Evolutionary conservation across 169 alveolate species (phyloP).

Genomic region (Eimeria necatrix): DNA sequence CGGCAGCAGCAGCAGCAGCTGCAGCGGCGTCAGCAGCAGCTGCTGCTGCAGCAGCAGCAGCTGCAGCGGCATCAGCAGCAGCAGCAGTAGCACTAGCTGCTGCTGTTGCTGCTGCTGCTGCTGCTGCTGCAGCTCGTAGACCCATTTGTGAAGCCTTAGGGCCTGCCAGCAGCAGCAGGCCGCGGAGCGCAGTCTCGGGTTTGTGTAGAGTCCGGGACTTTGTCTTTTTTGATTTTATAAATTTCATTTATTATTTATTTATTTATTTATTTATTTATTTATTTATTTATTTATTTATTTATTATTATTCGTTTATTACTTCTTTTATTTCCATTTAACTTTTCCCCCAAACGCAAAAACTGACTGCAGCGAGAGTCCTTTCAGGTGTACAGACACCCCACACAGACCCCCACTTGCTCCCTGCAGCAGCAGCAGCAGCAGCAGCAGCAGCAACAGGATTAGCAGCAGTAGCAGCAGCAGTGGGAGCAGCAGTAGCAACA

Average conservation of each 20-base stretch:
- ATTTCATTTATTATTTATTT: background rate
- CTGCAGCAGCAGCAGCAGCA: too few species aligned
- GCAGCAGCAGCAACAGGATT: too few species aligned
- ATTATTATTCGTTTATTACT: background rate
- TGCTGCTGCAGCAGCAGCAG: background rate
- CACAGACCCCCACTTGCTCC: too few species aligned
- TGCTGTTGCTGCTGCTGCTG: background rate
- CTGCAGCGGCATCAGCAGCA: background rate
- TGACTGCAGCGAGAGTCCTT: too few species aligned
- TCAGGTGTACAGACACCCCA: too few species aligned
- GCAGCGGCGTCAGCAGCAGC: background rate
- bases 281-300: background rate
- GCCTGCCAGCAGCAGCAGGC: too few species aligned
- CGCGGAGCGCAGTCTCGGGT: background rate
- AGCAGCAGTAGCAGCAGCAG: too few species aligned
- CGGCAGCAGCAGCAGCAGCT: background rate
- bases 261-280: background rate
- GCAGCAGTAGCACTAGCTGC: background rate
- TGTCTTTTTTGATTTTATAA: background rate
- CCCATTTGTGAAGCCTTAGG: too few species aligned
- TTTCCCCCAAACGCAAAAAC: too few species aligned
- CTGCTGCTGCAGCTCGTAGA: background rate
- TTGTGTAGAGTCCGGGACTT: background rate
- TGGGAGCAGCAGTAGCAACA: too few species aligned
- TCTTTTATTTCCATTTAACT: too few species aligned